Evolutionary conservation across 2,329 filamentous ascomycete genomes (phyloP), one percentile per base, ranked within the genome.

Genomic region (Diplodia seriata): DNA sequence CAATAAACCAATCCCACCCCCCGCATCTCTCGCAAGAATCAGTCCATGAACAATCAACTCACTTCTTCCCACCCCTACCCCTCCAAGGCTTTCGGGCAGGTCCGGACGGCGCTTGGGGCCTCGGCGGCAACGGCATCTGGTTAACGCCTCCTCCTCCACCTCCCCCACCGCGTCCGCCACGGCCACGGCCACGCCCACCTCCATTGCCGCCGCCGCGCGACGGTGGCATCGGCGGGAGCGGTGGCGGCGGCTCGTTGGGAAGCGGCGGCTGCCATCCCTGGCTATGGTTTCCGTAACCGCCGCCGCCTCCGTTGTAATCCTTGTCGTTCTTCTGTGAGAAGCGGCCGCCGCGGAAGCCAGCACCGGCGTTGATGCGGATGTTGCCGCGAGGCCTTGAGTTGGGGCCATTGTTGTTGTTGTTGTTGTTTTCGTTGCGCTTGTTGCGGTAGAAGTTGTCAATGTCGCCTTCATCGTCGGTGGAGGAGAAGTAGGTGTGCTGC

Each of bases 401-500:
- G 33, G 18, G 29, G 23, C 38, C 29, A 33, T 18, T 40, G 65
- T 38, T 43, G 29, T 36, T 43, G 3, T 66, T 23, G 26, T 51
- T 56, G 54, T 15, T 43, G 20, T 56, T 51, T 23, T n/a, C 36
- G 26, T 18, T 40, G 20, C 66, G 59, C n/a, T 68, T 54, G 49
- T 53, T 63, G 61, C 67, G 54, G 26, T 63, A 59, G 33, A 68
- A 68, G 61, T 65, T 68, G 53, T 50, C 62, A 6, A 59, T 56
- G 20, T 68, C 59, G 15, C 40, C 38, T 3, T 68, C 67, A 4
- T 59, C 61, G 7, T 68, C 61, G 54, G 55, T 55, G 26, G 40
- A 50, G 40, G 63, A 53, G 29, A 65, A 31, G 47, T 68, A 33
- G 31, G 49, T 68, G 15, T 49, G 61, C 14, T 68, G 50, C 18